phyloP scores from a whole-genome alignment of 805 yeast species.

The Jamesozyma hellenica region DNA sequence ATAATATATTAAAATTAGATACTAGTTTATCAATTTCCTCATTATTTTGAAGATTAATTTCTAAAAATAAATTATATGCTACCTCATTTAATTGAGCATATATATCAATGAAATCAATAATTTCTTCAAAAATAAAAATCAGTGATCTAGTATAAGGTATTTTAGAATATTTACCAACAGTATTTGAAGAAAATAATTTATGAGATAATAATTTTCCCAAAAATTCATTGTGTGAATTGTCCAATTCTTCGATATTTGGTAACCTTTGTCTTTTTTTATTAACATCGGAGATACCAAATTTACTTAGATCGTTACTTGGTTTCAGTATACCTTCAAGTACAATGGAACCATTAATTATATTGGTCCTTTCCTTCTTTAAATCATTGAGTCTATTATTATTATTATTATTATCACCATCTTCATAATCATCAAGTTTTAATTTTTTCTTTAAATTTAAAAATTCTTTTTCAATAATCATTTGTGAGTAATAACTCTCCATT shows the following conservation, averaged over 20 bases:
- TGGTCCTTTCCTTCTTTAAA: slow-evolving; percentile 1
- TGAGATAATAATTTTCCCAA: slow-evolving; percentile 20
- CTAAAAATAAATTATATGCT: slow-evolving; percentile 29
- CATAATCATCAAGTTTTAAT: slow-evolving; percentile 25
- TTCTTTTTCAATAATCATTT: slow-evolving; percentile 26
- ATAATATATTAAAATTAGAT: slow-evolving; percentile 30
- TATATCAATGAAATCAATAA: slow-evolving; percentile 33
- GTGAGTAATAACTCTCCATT: slow-evolving; percentile 26
- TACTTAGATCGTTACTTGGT: slow-evolving; percentile 21
- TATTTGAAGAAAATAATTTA: slow-evolving; percentile 13
- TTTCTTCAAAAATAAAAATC: slow-evolving; percentile 28
- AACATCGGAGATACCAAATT: neutral
- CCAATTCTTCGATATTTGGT: slow-evolving; percentile 41
- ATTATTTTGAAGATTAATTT: slow-evolving; percentile 20
- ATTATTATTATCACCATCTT: slow-evolving; percentile 21
- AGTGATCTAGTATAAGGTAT: slow-evolving; percentile 35
- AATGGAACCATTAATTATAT: slow-evolving; percentile 19
- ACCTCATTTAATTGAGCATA: slow-evolving; percentile 32
- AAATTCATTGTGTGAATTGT: slow-evolving; percentile 29
- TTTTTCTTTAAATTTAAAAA: slow-evolving; percentile 26
- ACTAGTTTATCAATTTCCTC: slow-evolving; percentile 19
- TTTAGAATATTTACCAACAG: slow-evolving; percentile 31
- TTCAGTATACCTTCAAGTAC: slow-evolving; percentile 23
- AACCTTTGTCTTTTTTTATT: slow-evolving; percentile 1
- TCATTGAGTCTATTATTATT: slow-evolving; percentile 18